phyloP scores from a whole-genome alignment of 2,329 filamentous ascomycete genomes.

The Aspergillus viridinutans region DNA sequence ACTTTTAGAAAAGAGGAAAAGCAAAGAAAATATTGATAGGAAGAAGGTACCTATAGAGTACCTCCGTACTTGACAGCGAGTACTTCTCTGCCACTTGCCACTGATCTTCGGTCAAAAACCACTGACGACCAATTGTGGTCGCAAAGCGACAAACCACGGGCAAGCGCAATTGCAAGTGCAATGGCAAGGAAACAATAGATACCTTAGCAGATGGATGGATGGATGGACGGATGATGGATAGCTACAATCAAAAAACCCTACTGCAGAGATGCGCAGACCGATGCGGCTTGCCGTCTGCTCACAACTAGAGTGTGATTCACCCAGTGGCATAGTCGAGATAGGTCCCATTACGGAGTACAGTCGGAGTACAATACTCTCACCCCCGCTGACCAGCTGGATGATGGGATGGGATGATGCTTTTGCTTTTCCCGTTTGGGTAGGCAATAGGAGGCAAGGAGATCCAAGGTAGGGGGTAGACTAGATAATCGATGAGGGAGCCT shows the following conservation, averaged over 20 bases:
- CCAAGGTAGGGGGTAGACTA: not conserved
- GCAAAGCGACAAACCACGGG: not conserved
- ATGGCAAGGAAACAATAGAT: not conserved
- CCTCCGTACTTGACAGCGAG: not conserved
- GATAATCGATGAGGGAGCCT: not conserved
- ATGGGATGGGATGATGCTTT: not conserved
- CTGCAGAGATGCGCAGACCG: not conserved
- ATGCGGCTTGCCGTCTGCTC: not conserved
- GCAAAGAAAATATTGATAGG: not conserved
- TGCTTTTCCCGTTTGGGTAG: not conserved
- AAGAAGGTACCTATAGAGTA: not conserved
- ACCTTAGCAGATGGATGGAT: too few species aligned
- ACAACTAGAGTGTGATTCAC: too few species aligned
- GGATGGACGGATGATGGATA: not conserved
- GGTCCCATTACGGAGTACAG: not conserved
- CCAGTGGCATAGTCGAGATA: too few species aligned
- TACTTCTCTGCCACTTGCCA: not conserved
- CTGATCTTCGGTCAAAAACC: not conserved
- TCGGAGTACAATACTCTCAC: not conserved
- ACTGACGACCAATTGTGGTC: not conserved
- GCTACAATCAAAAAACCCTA: not conserved
- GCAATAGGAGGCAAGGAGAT: not conserved
- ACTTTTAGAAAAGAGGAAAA: too few species aligned
- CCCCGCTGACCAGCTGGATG: not conserved
- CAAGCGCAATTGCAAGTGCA: not conserved